Percentiles rank a stretch among this genome's conserved stretches.
These are phyloP conservation scores for Ceriops zippeliana DNA, from an alignment of 345 rosid species.

Conservation along the genomic window DNA sequence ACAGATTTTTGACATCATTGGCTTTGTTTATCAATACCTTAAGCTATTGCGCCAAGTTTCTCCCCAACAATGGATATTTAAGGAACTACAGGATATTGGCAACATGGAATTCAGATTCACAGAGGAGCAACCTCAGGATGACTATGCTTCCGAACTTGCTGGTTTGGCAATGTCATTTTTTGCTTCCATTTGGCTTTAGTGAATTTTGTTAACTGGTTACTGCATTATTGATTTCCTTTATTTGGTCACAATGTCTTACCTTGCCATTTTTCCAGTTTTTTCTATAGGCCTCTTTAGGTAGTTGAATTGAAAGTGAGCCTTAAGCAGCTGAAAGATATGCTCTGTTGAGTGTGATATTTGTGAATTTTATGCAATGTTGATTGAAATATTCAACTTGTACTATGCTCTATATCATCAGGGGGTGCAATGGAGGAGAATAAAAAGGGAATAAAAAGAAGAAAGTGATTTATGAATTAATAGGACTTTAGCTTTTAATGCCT, in stretches of 20 bases:
- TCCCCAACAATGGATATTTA: constrained; percentile 97
- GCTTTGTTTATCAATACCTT: constrained; percentile 82
- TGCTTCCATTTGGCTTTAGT: not conserved
- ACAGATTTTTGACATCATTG: constrained; percentile 80
- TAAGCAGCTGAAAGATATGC: no score
- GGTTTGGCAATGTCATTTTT: constrained; percentile 41
- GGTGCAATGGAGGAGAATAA: no score
- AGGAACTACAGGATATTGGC: constrained; percentile 92
- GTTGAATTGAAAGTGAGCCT: no score
- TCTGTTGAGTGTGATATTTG: no score
- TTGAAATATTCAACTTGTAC: no score
- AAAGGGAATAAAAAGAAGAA: no score
- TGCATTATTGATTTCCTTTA: not conserved
- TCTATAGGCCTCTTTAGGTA: no score
- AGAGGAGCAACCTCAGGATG: constrained; percentile 95
- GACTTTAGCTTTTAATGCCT: no score
- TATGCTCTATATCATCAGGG: no score
- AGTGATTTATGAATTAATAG: no score
- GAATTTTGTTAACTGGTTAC: not conserved
- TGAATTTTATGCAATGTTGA: no score
- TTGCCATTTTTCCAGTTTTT: no score
- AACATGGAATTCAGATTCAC: constrained; percentile 92
- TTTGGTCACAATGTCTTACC: not conserved
- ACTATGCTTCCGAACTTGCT: constrained; percentile 93
- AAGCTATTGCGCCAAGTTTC: constrained; percentile 59